Evolutionary conservation across 306 rosid genomes (phyloP).

Genomic region (Carpinus fangiana): DNA sequence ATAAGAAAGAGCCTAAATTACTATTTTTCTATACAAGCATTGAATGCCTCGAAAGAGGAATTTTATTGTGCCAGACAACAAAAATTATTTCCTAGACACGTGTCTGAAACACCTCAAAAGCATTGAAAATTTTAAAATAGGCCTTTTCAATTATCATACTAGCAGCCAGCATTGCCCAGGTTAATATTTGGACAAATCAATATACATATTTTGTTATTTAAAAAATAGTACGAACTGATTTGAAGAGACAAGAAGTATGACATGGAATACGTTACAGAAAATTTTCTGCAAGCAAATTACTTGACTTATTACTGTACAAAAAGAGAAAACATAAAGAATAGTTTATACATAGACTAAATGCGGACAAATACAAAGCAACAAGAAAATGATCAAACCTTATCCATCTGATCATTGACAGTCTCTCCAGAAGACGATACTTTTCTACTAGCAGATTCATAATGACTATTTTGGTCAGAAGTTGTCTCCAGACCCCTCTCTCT

Average conservation of each 20-base stretch:
- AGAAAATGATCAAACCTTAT: slow-evolving; percentile 55
- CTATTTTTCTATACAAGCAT: not conserved
- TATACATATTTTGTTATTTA: not conserved
- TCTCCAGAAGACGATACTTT: slow-evolving; percentile 64
- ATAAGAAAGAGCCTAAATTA: not conserved
- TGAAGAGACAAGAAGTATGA: not conserved
- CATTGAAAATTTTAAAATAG: not conserved
- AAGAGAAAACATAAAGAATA: not conserved
- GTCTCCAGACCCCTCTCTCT: slow-evolving; percentile 89
- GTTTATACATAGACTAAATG: not conserved
- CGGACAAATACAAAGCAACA: slow-evolving; percentile 13
- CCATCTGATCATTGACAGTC: slow-evolving; percentile 55
- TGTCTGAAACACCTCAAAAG: slow-evolving; percentile 4
- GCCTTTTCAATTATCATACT: not conserved
- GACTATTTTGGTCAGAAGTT: slow-evolving; percentile 67
- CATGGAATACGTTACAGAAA: not conserved
- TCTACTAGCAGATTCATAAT: slow-evolving; percentile 64
- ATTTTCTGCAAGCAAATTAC: not conserved
- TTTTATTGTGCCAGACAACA: slow-evolving; percentile 1
- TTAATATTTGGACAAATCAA: slow-evolving; percentile 6
- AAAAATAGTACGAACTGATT: not conserved
- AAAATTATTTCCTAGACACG: not conserved
- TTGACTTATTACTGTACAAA: not conserved
- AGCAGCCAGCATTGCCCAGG: not conserved
- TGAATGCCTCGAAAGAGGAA: not conserved